phyloP scores from a whole-genome alignment of 176 grass and related monocot genomes.

The Cenchrus americanus region DNA sequence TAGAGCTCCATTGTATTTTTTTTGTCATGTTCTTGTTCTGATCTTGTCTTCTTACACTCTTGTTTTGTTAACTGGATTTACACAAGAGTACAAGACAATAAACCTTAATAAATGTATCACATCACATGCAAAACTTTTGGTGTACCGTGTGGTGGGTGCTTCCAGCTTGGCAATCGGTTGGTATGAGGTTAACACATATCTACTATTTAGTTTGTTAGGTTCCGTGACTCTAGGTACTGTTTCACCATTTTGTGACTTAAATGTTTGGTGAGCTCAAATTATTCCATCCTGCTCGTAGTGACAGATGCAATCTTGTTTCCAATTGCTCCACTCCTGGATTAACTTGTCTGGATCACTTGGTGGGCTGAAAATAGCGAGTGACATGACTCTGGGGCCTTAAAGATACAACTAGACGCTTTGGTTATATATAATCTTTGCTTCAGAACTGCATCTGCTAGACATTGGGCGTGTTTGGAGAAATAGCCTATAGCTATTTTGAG shows the following conservation, averaged over 20 bases:
- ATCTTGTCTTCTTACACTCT: not conserved
- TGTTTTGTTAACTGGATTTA: conserved; percentile 28
- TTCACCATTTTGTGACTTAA: conserved; percentile 20
- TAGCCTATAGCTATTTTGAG: too few relatives aligned
- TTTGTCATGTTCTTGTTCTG: not conserved
- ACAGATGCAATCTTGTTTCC: conserved; percentile 30
- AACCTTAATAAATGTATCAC: conserved; percentile 36
- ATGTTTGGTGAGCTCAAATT: conserved; percentile 46
- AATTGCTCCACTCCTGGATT: conserved; percentile 23
- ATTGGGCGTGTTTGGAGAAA: too few relatives aligned
- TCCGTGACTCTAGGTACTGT: conserved; percentile 23
- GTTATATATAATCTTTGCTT: not conserved
- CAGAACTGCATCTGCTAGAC: conserved; percentile 23
- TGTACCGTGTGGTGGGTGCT: conserved; percentile 40
- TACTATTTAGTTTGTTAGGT: conserved; percentile 42
- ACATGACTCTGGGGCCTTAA: not conserved
- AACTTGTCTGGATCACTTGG: conserved; percentile 34
- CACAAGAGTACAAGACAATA: conserved; percentile 1
- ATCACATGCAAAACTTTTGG: conserved; percentile 37
- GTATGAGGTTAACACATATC: conserved; percentile 32
- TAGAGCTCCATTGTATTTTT: conserved; percentile 9
- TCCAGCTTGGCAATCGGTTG: conserved; percentile 44
- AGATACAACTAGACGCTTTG: not conserved
- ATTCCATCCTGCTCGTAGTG: conserved; percentile 26
- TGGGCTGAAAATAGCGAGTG: conserved; percentile 12